Conservation (phyloP, 257 asterid species). For the Buddleja alternifolia region DNA sequence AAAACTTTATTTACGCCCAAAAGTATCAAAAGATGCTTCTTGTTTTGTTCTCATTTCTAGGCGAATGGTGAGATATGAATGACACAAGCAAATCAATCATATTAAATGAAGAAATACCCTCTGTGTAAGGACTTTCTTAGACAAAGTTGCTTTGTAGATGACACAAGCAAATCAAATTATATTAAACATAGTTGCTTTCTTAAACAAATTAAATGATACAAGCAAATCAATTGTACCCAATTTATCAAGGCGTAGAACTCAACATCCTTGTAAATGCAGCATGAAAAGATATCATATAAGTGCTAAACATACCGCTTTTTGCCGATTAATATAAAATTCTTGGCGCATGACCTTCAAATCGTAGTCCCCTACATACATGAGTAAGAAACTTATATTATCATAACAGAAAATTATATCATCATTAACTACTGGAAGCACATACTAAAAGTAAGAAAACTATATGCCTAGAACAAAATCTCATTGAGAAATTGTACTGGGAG, state of each 20-base stretch:
- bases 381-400: conserved; percentile 15
- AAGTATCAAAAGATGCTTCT: conserved; percentile 2
- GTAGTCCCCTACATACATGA: conserved; percentile 71
- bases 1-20: conserved; percentile 22
- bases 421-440: conserved; percentile 23
- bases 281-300: conserved; percentile 24
- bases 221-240: no score
- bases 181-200: no score
- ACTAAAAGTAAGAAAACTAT: conserved; percentile 13
- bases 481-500: conserved; percentile 19
- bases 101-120: no score
- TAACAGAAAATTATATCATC: conserved; percentile 17
- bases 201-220: no score
- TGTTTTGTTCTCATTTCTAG: neutral
- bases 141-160: no score
- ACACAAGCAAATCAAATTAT: no score
- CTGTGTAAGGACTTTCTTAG: no score
- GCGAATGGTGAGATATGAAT: neutral
- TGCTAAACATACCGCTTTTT: conserved; percentile 72
- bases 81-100: neutral
- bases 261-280: conserved; percentile 23
- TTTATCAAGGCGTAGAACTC: conserved; percentile 18
- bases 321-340: conserved; percentile 88
- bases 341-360: conserved; percentile 99
- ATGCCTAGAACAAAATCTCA: conserved; percentile 14